These are phyloP conservation scores for Juncus effusus DNA, from an alignment of 176 grass and related monocot species.

Conservation along the genomic window DNA sequence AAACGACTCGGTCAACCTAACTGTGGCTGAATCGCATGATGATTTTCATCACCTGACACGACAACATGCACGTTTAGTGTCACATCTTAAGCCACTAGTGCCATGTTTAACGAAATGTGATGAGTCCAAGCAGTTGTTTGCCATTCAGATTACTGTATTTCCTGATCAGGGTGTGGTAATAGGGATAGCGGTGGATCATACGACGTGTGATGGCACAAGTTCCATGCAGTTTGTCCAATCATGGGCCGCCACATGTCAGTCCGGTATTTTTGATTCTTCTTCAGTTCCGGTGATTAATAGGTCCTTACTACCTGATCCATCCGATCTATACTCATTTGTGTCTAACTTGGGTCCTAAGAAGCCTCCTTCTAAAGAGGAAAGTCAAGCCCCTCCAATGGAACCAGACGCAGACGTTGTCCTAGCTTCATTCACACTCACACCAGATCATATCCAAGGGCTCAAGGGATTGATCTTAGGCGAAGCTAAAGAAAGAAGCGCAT, in stretches of 20 bases:
- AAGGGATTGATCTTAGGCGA: no score
- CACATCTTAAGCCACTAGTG: no score
- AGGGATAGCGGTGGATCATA: constrained; percentile 10
- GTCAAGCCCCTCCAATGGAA: neutral
- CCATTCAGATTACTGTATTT: constrained; percentile 6
- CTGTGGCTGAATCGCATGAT: constrained; percentile 28
- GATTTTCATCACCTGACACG: no score
- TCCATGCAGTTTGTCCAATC: neutral
- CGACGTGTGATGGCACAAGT: constrained; percentile 16
- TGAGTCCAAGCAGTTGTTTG: neutral
- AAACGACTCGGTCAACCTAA: constrained; percentile 35
- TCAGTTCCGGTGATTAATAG: constrained; percentile 5
- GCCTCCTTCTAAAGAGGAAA: no score
- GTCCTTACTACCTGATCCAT: constrained; percentile 15
- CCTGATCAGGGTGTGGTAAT: neutral
- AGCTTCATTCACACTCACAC: no score
- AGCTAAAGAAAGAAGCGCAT: no score
- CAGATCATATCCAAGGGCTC: no score
- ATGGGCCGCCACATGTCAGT: neutral
- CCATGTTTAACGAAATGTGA: neutral
- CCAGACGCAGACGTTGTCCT: neutral
- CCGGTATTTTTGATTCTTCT: neutral
- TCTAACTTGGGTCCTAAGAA: neutral
- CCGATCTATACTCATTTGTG: neutral
- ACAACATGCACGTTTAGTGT: no score